Evolutionary conservation across 371 early-diverging fungal genomes (phyloP).

Genomic region (Zopfochytrium polystomum): DNA sequence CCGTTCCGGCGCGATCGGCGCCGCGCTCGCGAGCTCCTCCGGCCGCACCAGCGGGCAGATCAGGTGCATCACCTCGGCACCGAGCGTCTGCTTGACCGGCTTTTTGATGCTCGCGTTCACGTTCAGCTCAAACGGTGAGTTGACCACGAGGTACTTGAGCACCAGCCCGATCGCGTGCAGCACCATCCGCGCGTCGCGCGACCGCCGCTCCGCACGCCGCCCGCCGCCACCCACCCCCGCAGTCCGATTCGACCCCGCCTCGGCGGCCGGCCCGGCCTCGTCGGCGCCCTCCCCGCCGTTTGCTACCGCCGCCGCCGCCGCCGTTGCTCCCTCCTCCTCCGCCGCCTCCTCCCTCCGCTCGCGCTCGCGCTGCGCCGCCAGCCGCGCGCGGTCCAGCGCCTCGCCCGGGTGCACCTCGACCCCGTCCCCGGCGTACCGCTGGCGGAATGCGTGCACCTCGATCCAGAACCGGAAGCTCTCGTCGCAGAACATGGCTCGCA

Average conservation of each 20-base stretch:
- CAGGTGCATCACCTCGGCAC: conserved; percentile 2
- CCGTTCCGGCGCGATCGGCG: conserved; percentile 16
- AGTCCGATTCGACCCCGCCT: no score
- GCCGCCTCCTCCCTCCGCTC: no score
- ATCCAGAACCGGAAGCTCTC: conserved; percentile 71
- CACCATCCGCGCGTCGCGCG: conserved; percentile 46
- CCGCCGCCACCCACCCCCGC: no score
- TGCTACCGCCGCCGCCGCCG: no score
- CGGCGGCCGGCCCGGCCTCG: no score
- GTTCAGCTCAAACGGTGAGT: conserved; percentile 58
- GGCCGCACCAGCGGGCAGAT: conserved; percentile 21
- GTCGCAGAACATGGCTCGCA: conserved; percentile 65
- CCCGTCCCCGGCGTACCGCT: conserved; percentile 13
- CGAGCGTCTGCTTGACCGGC: conserved; percentile 22
- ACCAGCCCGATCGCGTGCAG: conserved; percentile 62
- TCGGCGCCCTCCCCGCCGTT: no score
- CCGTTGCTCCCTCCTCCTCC: no score
- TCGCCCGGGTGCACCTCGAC: conserved; percentile 40
- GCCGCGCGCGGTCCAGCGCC: no score
- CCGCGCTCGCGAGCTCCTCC: conserved; percentile 22
- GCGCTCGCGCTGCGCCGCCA: no score
- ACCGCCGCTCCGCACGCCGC: no score
- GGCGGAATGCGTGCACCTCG: conserved; percentile 45
- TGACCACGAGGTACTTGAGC: conserved; percentile 59
- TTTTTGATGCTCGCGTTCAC: conserved; percentile 40